Base-by-base conservation (phyloP, 179 eudicot genomes). In the Silene vulgaris region DNA sequence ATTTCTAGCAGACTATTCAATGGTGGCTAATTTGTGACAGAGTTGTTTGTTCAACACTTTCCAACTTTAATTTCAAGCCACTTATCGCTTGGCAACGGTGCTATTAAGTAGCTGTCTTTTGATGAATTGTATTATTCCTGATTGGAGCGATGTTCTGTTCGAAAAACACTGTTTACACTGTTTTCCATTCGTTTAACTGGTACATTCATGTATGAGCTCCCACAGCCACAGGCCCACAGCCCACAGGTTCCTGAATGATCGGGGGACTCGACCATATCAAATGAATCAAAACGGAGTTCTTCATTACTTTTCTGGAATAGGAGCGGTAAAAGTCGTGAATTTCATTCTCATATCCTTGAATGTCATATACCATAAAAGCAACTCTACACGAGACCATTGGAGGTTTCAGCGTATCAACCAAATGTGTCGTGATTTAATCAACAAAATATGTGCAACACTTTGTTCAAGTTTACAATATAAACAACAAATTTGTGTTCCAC, bases 381-480 rank as follows among this genome's bases (percentile, higher is more conserved):
- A 65, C 43, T 19, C 19, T 65, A 65, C 43, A 5, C 4, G 19
- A 67, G 17, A 20, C 21, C n/a, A 11, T 1, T 16, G 20, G 12
- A 13, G 23, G 16, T 45, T 30, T 16, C 72, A 54, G 56, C 48
- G 20, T 40, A 70, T 17, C 19, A 62, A 57, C 57, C 23, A 43
- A 43, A 14, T 54, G 43, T 66, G 54, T 54, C 73, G 57, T 48
- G 60, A 65, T 8, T 26, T 8, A 14, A 26, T 62, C 65, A 77
- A 70, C 63, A 62, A 65, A 52, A 30, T 19, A 59, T 64, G 16
- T 14, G 57, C 66, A 19, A 48, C 9, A 65, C 20, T 60, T 50
- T 60, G 57, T 62, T 72, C 50, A 35, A 50, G 77, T 50, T 73
- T 73, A 76, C 75, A 76, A 54, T 71, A 48, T 45, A 60, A 48